Evolutionary conservation across 768 basidiomycete species (phyloP), one percentile per base, ranked within the genome.

Genomic region (Xerocomellus chrysenteron): DNA sequence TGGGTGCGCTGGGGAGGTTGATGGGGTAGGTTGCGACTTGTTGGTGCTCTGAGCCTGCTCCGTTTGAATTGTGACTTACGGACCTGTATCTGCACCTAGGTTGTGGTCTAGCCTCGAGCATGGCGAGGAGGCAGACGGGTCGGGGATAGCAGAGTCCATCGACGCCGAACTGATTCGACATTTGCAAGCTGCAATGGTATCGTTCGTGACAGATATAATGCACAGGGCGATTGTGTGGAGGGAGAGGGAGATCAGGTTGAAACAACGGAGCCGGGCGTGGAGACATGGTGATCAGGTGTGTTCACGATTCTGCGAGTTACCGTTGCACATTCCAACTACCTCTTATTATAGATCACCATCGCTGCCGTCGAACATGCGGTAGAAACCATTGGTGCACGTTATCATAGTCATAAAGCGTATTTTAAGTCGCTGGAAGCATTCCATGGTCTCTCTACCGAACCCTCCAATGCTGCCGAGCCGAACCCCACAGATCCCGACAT

Each of bases 261-360:
- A 88, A 70, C 73, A 75, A 40, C 78, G 79, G 19, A 81, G 81
- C 46, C 86, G 81, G 61, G 84, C 77, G 8, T 90, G 88, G 85
- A 74, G 78, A 46, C 51, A 75, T 4, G 74, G 74, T 13, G 75
- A 76, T 32, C 74, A 80, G 61, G 81, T 83, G 48, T 12, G 61
- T 50, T 21, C n/a, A n/a, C 11, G 39, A 28, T 44, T 35, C 36
- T 12, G 21, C 47, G 13, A 5, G 39, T 2, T 16, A 11, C n/a
- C 0, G 19, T 24, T 33, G 36, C 5, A 51, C 28, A 21, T 21
- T 46, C 50, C 43, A 21, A 54, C 62, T n/a, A 24, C 37, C 11
- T 4, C 44, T 24, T 53, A 54, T 57, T 30, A 16, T 56, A 86
- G 82, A 73, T 84, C 33, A 70, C 76, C 4, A 51, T 64, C 9